Evolutionary conservation across 805 yeast genomes (phyloP).

Genomic region (Blastobotrys peoriensis): DNA sequence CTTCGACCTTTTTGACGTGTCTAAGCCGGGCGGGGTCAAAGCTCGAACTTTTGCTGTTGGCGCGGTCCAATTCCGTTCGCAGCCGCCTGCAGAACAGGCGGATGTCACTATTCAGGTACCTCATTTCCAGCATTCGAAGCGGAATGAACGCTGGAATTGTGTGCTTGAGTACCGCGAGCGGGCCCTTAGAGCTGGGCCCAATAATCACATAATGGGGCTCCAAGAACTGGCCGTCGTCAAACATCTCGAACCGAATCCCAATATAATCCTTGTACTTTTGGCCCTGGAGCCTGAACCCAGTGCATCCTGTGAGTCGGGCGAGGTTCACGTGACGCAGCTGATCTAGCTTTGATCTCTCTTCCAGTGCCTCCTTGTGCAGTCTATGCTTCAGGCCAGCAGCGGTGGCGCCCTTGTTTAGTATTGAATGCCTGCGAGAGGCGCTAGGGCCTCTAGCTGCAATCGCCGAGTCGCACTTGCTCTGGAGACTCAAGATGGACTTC

Average conservation of each 20-base stretch:
- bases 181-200: slow-evolving; percentile 8
- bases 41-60: not conserved
- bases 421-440: too few species aligned
- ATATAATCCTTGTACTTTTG: slow-evolving; percentile 10
- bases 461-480: not conserved
- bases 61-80: slow-evolving; percentile 36
- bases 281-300: slow-evolving; percentile 14
- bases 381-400: not conserved
- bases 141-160: slow-evolving; percentile 18
- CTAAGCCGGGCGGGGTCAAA: slow-evolving; percentile 53
- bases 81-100: slow-evolving; percentile 14
- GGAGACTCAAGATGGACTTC: not conserved
- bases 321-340: slow-evolving; percentile 13
- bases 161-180: slow-evolving; percentile 11
- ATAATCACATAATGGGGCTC: slow-evolving; percentile 20
- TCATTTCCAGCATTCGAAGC: slow-evolving; percentile 6
- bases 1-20: slow-evolving; percentile 10
- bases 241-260: slow-evolving; percentile 20
- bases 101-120: slow-evolving; percentile 12
- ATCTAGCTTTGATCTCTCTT: not conserved
- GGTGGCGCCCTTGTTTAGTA: too few species aligned
- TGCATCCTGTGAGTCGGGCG: slow-evolving; percentile 19
- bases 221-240: slow-evolving; percentile 7
- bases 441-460: too few species aligned
- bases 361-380: not conserved